Percentiles rank a stretch among this genome's conserved stretches.
These are phyloP conservation scores for Avena sativa DNA, from an alignment of 176 grass and related monocot genomes.

Conservation along the genomic window DNA sequence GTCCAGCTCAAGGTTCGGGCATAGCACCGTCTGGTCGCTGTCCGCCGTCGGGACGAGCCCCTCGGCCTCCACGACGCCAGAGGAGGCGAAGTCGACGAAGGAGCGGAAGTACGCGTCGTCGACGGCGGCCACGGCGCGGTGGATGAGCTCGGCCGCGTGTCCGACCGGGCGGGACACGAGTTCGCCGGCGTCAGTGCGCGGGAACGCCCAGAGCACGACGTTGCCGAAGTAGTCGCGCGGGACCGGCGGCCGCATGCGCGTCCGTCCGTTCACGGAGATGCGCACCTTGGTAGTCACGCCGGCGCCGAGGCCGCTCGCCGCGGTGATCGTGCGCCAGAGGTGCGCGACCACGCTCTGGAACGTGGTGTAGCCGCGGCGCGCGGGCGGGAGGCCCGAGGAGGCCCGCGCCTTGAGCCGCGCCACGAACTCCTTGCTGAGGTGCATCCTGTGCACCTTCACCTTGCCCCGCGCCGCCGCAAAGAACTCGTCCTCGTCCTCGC, in stretches of 20 bases:
- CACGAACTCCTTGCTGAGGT: slow-evolving; percentile 67
- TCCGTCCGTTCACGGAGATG: slow-evolving; percentile 52
- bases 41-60: slow-evolving; percentile 41
- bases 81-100: slow-evolving; percentile 42
- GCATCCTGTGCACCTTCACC: slow-evolving; percentile 64
- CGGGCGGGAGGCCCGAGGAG: slow-evolving; percentile 24
- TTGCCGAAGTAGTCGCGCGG: slow-evolving; percentile 55
- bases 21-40: slow-evolving; percentile 35
- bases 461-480: slow-evolving; percentile 40
- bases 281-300: slow-evolving; percentile 28
- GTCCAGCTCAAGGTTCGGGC: slow-evolving; percentile 49
- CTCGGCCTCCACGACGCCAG: slow-evolving; percentile 37
- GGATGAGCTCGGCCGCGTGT: slow-evolving; percentile 23
- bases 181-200: slow-evolving; percentile 9
- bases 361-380: slow-evolving; percentile 50
- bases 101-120: slow-evolving; percentile 45
- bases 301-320: slow-evolving; percentile 7
- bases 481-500: background rate
- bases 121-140: slow-evolving; percentile 8
- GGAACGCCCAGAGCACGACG: slow-evolving; percentile 55
- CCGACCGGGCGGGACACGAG: slow-evolving; percentile 20
- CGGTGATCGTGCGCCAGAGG: slow-evolving; percentile 61
- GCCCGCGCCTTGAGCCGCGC: slow-evolving; percentile 50
- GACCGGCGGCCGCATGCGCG: slow-evolving; percentile 29
- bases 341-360: slow-evolving; percentile 62